Conservation (phyloP, 352 stramenopile species). For the Hyaloperonospora brassicae region DNA sequence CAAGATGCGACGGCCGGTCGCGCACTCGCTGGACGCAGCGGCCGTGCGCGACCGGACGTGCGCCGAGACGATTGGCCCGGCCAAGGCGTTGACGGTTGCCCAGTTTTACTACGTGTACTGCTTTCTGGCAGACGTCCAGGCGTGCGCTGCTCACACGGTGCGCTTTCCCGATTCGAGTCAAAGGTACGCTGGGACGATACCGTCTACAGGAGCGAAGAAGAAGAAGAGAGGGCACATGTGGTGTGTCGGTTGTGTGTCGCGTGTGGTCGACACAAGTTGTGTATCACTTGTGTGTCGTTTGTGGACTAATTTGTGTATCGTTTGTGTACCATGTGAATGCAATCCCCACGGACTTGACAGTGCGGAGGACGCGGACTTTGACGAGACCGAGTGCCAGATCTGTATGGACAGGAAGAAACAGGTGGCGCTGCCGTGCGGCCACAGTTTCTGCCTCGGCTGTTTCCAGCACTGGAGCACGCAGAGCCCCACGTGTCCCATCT, state of each 20-base stretch:
- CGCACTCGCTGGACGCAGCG: conserved; percentile 21
- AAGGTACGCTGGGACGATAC: conserved; percentile 12
- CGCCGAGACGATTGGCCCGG: conserved; percentile 43
- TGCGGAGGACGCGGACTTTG: conserved; percentile 38
- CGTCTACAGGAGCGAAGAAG: too few species aligned
- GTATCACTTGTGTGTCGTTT: too few species aligned
- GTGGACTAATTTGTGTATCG: conserved; percentile 1
- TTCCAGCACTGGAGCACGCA: conserved; percentile 80
- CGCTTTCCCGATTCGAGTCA: conserved; percentile 39
- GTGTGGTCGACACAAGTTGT: too few species aligned
- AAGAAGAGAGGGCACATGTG: too few species aligned
- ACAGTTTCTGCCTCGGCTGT: conserved; percentile 74
- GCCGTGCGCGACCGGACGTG: conserved; percentile 17
- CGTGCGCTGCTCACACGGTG: conserved; percentile 52
- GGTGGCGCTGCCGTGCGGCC: conserved; percentile 57
- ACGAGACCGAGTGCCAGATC: conserved; percentile 77
- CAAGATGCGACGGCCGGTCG: conserved; percentile 52
- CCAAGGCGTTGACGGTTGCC: conserved; percentile 54
- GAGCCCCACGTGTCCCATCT: conserved; percentile 72
- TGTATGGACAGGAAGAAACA: conserved; percentile 84
- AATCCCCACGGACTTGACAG: conserved; percentile 2
- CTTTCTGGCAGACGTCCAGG: conserved; percentile 66
- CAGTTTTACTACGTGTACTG: conserved; percentile 84
- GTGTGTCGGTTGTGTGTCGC: too few species aligned
- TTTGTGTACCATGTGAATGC: not conserved